Percentiles rank a stretch among this genome's conserved stretches.
phyloP scores from a whole-genome alignment of 1,284 basidiomycete species.

The Lentinula novae-zelandiae region DNA sequence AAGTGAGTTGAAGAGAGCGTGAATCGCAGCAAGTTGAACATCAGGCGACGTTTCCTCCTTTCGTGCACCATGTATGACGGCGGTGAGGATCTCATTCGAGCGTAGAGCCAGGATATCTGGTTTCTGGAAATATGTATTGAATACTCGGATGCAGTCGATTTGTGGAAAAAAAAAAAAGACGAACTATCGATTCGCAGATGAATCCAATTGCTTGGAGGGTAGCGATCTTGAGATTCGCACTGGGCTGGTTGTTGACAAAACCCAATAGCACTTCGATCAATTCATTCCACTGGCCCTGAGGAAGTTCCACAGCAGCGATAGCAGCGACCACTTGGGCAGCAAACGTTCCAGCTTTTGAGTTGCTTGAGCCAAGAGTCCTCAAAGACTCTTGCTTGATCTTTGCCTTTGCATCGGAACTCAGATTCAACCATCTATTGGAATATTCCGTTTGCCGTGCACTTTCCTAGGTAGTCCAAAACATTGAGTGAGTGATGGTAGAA shows the following conservation, averaged over 20 bases:
- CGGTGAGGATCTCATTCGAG: constrained; percentile 97
- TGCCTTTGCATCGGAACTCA: constrained; percentile 65
- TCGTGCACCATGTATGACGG: constrained; percentile 96
- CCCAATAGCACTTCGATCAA: constrained; percentile 86
- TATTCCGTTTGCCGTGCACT: constrained; percentile 72
- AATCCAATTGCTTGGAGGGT: constrained; percentile 95
- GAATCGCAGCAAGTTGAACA: constrained; percentile 93
- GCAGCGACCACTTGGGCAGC: constrained; percentile 94
- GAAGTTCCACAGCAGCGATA: constrained; percentile 91
- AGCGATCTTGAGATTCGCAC: constrained; percentile 80
- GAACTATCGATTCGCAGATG: constrained; percentile 93
- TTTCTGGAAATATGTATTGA: constrained; percentile 50
- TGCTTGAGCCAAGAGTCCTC: constrained; percentile 74
- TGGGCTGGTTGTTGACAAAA: constrained; percentile 78
- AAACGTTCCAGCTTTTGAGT: constrained; percentile 76
- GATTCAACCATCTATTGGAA: constrained; percentile 76
- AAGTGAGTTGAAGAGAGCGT: constrained; percentile 92
- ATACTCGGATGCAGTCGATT: constrained; percentile 9
- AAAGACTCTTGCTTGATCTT: constrained; percentile 92
- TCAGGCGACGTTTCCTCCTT: constrained; percentile 94
- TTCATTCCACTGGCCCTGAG: constrained; percentile 85
- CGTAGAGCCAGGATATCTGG: constrained; percentile 86
- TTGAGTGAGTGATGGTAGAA: constrained; percentile 12
- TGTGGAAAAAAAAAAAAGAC: constrained; percentile 30
- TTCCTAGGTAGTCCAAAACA: constrained; percentile 51